Conservation (phyloP, 1,139 yeast genomes). For the Scheffersomyces insectosa region DNA sequence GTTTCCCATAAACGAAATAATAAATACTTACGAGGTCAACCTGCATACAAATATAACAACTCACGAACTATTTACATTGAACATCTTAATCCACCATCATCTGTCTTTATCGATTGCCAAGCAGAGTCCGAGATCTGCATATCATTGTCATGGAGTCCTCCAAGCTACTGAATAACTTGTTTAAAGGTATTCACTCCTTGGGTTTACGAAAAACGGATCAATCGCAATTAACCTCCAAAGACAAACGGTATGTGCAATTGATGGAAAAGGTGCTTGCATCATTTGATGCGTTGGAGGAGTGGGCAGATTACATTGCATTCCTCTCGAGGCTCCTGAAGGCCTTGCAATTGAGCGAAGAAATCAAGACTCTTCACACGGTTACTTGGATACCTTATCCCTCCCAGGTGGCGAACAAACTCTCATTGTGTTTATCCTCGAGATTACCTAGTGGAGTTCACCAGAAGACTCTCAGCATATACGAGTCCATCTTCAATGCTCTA, state of each 20-base stretch:
- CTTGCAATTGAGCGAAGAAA: slow-evolving; percentile 37
- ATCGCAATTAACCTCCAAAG: slow-evolving; percentile 46
- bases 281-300: slow-evolving; percentile 88
- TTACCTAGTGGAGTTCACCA: slow-evolving; percentile 96
- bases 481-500: slow-evolving; percentile 63
- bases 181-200: slow-evolving; percentile 1
- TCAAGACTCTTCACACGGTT: slow-evolving; percentile 36
- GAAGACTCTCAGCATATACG: slow-evolving; percentile 78
- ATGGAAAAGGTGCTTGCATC: slow-evolving; percentile 73
- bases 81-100: not conserved
- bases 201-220: slow-evolving; percentile 3
- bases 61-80: not conserved
- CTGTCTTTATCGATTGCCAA: not conserved
- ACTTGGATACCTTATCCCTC: slow-evolving; percentile 41
- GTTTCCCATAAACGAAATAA: not conserved
- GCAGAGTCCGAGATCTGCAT: not conserved
- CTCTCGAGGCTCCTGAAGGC: slow-evolving; percentile 77
- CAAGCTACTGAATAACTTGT: not conserved
- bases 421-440: slow-evolving; percentile 70
- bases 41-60: not conserved
- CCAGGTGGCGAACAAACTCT: slow-evolving; percentile 51
- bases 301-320: slow-evolving; percentile 98
- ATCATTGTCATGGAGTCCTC: not conserved
- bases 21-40: not conserved
- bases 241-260: slow-evolving; percentile 63